Evolutionary conservation across 495 filamentous ascomycete genomes (phyloP), one percentile per base, ranked within the genome.

Genomic region (Patellaria atrata): DNA sequence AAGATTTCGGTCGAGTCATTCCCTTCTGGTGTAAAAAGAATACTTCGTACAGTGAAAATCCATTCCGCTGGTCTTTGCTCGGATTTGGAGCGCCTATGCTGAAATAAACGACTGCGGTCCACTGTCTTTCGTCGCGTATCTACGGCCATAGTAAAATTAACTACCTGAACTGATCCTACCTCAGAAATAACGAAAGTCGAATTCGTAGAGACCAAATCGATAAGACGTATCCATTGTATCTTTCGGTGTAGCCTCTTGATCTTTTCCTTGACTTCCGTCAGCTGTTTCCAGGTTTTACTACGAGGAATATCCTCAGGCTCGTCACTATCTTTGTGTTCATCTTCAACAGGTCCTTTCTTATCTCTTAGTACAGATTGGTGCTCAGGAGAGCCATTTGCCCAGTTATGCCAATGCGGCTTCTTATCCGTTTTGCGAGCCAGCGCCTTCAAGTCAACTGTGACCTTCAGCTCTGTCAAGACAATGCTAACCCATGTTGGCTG

Each of bases 401-500:
- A 47, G 9, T 42, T 25, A 10, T 14, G 21, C 47, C 43, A 48
- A 2, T 21, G 21, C 4, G 6, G 33, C 35, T 38, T 41, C 37
- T 46, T 44, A 6, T 35, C 33, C 9, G 40, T 31, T 27, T 53
- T 51, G 12, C 43, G 38, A 3, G 37, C 51, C 27, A 87, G 53
- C 21, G 66, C 62, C 30, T 70, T 66, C 30, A 82, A 57, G 54
- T 96, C 82, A 16, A 94, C 51, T 0, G 80, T 85, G n/a, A 96
- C 64, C 27, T 70, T 78, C 22, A 94, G 58, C 41, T 93, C 86
- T 37, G 73, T 77, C 31, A 96, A 58, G 15, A 84, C 79, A 22
- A 99, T 64, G 48, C 83, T 94, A 41, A 94, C 59, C 89, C 89
- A 99, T 57, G 91, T 94, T 30, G 89, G 86, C 54, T 94, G 85